These are phyloP conservation scores for Trichoderma koningiopsis DNA, from an alignment of 2,329 filamentous ascomycete genomes.

Conservation along the genomic window DNA sequence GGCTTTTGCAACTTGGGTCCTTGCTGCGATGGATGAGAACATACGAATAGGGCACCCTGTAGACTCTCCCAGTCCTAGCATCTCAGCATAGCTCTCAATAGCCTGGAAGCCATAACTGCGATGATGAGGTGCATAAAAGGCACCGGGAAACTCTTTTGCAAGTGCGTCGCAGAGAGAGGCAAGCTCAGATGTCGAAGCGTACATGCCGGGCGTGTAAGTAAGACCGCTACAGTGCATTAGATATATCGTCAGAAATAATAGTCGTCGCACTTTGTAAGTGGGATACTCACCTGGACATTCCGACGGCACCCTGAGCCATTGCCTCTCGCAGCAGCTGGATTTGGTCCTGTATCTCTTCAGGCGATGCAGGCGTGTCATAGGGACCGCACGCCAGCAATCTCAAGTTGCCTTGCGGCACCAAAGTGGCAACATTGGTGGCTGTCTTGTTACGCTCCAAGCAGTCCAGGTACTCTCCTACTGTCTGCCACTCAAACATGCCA, in stretches of 20 bases:
- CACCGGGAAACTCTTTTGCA: slow-evolving; percentile 30
- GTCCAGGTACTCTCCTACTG: slow-evolving; percentile 32
- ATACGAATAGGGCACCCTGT: slow-evolving; percentile 33
- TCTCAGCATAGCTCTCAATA: slow-evolving; percentile 33
- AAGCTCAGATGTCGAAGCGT: slow-evolving; percentile 33
- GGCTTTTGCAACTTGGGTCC: background rate
- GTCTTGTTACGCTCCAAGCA: slow-evolving; percentile 31
- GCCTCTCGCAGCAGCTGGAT: slow-evolving; percentile 30
- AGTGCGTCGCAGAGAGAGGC: slow-evolving; percentile 30
- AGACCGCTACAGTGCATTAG: slow-evolving; percentile 28
- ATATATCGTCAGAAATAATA: background rate
- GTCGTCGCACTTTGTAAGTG: too few relatives aligned
- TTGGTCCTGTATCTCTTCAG: slow-evolving; percentile 30
- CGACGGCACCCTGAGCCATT: slow-evolving; percentile 31
- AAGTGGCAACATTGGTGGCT: slow-evolving; percentile 32
- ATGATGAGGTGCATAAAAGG: slow-evolving; percentile 33
- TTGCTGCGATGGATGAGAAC: background rate
- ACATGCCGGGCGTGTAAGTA: slow-evolving; percentile 34
- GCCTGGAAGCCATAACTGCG: slow-evolving; percentile 32
- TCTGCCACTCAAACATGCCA: slow-evolving; percentile 32
- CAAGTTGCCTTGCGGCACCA: slow-evolving; percentile 33
- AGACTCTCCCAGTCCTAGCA: slow-evolving; percentile 30
- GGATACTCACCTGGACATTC: slow-evolving; percentile 31
- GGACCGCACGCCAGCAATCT: slow-evolving; percentile 32
- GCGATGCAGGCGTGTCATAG: slow-evolving; percentile 29